phyloP scores from a whole-genome alignment of 306 rosid genomes.

The Geum urbanum region DNA sequence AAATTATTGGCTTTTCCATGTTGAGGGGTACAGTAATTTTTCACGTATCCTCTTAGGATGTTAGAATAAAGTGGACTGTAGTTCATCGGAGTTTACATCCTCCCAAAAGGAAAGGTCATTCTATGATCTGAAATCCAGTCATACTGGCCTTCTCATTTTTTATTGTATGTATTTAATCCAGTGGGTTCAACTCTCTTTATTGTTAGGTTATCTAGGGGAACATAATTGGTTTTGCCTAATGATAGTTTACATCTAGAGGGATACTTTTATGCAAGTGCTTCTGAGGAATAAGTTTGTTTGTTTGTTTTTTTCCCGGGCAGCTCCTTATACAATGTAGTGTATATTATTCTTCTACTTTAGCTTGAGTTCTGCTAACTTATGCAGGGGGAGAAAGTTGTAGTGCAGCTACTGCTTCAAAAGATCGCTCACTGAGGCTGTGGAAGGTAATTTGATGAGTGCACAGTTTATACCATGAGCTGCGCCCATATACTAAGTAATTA shows the following conservation, averaged over 20 bases:
- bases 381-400: conserved; percentile 49
- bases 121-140: background rate
- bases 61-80: background rate
- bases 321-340: background rate
- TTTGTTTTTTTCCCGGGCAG: too few species aligned
- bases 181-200: background rate
- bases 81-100: background rate
- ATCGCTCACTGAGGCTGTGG: conserved; percentile 84
- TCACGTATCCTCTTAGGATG: background rate
- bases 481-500: conserved; percentile 21
- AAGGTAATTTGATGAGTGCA: conserved; percentile 48
- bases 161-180: too few species aligned
- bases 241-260: background rate
- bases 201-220: background rate
- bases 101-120: background rate
- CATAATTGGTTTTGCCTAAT: background rate
- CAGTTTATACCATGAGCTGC: conserved; percentile 14
- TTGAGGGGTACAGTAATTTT: background rate
- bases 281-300: background rate
- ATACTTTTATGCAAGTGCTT: background rate
- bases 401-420: conserved; percentile 82
- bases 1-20: background rate
- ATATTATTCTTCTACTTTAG: background rate
- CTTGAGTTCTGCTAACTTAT: background rate
- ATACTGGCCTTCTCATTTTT: background rate